Conservation (phyloP, 768 basidiomycete species). For the Lentinula boryana region DNA sequence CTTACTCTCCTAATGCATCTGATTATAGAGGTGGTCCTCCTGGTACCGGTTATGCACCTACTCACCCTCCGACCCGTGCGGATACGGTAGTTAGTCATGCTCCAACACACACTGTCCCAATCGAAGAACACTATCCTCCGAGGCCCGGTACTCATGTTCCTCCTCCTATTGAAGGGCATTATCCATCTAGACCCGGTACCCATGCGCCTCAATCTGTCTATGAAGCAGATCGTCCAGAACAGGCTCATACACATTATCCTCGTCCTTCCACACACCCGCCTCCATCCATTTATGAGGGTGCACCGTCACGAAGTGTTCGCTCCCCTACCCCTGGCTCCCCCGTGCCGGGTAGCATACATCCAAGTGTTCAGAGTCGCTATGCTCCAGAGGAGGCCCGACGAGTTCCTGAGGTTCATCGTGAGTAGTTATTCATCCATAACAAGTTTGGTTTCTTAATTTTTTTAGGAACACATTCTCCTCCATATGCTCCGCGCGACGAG, state of each 20-base stretch:
- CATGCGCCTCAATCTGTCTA: background rate
- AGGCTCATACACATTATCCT: background rate
- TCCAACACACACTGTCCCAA: background rate
- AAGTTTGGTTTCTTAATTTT: background rate
- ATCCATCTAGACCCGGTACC: background rate
- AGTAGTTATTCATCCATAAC: background rate
- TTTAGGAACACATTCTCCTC: background rate
- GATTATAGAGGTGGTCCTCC: constrained; percentile 8
- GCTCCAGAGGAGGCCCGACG: background rate
- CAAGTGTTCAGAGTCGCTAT: background rate
- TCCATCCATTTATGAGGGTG: background rate
- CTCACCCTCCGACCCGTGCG: constrained; percentile 21
- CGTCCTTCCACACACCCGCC: background rate
- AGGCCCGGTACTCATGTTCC: background rate
- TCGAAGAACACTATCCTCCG: background rate
- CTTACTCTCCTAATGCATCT: constrained; percentile 9
- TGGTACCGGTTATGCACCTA: constrained; percentile 4
- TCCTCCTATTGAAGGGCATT: background rate
- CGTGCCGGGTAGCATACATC: background rate
- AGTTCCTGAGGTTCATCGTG: background rate
- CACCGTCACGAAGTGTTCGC: background rate
- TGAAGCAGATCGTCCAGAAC: background rate
- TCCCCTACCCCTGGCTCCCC: constrained; percentile 1
- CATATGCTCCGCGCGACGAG: background rate
- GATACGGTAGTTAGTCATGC: constrained; percentile 12